Evolutionary conservation across 768 basidiomycete species (phyloP).

Genomic region (Sporobolomyces phaffii): DNA sequence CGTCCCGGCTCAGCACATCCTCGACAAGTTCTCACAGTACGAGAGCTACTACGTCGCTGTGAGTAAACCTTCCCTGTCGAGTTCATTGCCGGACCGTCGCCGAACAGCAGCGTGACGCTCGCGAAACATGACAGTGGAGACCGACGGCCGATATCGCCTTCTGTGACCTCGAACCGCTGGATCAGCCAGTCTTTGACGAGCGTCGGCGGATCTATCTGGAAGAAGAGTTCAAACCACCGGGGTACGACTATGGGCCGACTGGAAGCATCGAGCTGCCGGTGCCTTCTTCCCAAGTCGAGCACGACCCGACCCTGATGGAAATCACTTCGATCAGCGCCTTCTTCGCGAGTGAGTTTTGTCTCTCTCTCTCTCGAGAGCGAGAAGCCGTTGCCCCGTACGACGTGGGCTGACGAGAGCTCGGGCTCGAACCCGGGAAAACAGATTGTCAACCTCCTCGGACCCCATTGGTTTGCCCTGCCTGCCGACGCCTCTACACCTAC

Average conservation of each 20-base stretch:
- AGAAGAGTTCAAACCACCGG: constrained; percentile 2
- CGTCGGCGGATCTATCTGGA: not conserved
- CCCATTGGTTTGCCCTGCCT: constrained; percentile 1
- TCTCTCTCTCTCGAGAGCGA: not conserved
- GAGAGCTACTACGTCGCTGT: not conserved
- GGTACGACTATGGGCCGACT: not conserved
- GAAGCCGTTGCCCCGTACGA: no score
- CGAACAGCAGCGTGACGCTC: no score
- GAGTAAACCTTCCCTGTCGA: not conserved
- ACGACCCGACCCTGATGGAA: not conserved
- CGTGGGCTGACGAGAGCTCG: no score
- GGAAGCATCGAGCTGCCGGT: not conserved
- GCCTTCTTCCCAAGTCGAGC: not conserved
- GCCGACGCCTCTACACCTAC: constrained; percentile 6
- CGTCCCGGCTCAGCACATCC: not conserved
- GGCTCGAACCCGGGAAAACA: no score
- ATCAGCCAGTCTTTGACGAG: not conserved
- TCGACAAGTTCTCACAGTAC: not conserved
- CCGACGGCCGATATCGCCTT: not conserved
- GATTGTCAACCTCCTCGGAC: constrained; percentile 6
- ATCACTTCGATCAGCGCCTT: constrained; percentile 7
- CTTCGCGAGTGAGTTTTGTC: constrained; percentile 1
- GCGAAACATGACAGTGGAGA: constrained; percentile 3
- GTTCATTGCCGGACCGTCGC: not conserved
- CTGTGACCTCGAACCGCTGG: not conserved